A percentile compares a stretch with the other conserved stretches of the same genome.
Conservation (phyloP, 768 basidiomycete genomes). For the Crucibulum laeve region DNA sequence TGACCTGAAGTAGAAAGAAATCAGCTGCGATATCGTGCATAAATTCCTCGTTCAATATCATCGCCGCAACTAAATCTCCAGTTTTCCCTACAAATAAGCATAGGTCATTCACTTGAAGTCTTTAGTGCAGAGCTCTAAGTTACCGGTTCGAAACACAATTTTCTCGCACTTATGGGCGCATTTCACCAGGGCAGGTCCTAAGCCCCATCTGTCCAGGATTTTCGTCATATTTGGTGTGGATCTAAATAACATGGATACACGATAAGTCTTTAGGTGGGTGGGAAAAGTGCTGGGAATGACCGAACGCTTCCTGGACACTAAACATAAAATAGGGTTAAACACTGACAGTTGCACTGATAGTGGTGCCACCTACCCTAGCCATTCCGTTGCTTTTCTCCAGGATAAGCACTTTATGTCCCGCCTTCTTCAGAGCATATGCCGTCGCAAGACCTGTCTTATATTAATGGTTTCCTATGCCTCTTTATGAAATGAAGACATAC, state of each 20-base stretch:
- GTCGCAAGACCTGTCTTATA: conserved; percentile 40
- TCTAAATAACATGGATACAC: conserved; percentile 10
- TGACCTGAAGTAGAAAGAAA: conserved; percentile 23
- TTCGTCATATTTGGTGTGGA: conserved; percentile 56
- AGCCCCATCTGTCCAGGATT: conserved; percentile 52
- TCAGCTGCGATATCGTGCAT: conserved; percentile 33
- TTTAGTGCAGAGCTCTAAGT: background rate
- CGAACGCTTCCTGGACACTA: conserved; percentile 41
- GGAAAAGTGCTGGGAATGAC: conserved; percentile 8
- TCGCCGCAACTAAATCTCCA: conserved; percentile 38
- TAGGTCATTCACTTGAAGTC: background rate
- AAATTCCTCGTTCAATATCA: conserved; percentile 44
- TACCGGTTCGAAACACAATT: conserved; percentile 23
- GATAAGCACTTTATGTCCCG: conserved; percentile 58
- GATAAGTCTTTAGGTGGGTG: background rate
- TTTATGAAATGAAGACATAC: conserved; percentile 12
- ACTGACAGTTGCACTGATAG: background rate
- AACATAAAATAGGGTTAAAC: background rate
- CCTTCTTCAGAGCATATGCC: conserved; percentile 49
- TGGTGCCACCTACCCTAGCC: conserved; percentile 27
- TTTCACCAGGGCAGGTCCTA: conserved; percentile 36
- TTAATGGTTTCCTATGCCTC: conserved; percentile 2
- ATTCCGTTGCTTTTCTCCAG: conserved; percentile 44
- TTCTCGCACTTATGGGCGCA: conserved; percentile 28
- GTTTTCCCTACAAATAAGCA: conserved; percentile 27